phyloP scores from a whole-genome alignment of 305 asterid genomes.

The Withania somnifera region DNA sequence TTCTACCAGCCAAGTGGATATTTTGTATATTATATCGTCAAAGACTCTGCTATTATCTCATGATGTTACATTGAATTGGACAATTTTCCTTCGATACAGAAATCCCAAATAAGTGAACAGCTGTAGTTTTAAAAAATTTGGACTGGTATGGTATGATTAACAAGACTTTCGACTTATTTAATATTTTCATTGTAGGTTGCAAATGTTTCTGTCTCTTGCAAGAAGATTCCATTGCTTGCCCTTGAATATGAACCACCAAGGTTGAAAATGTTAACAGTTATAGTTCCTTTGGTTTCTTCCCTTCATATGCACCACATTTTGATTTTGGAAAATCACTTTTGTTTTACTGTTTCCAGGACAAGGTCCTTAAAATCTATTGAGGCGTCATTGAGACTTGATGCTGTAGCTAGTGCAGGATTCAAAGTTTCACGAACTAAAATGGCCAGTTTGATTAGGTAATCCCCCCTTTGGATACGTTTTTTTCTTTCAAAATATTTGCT shows the following conservation, averaged over 20 bases:
- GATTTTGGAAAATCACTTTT: neutral
- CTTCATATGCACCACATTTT: neutral
- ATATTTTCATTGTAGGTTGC: slow-evolving; percentile 47
- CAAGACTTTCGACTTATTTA: neutral
- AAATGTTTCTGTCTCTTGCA: slow-evolving; percentile 73
- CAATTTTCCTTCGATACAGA: neutral
- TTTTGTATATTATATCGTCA: neutral
- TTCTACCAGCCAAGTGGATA: neutral
- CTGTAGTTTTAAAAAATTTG: neutral
- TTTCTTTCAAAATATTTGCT: neutral
- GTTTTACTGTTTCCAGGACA: slow-evolving; percentile 35
- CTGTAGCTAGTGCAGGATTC: slow-evolving; percentile 90
- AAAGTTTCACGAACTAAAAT: slow-evolving; percentile 90
- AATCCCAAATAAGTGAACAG: neutral
- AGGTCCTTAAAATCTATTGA: slow-evolving; percentile 59
- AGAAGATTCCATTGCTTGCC: slow-evolving; percentile 75
- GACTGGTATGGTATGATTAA: neutral
- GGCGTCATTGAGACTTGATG: slow-evolving; percentile 80
- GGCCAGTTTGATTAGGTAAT: slow-evolving; percentile 70
- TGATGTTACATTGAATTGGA: neutral
- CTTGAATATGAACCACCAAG: slow-evolving; percentile 92
- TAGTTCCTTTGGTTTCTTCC: neutral
- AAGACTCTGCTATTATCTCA: neutral
- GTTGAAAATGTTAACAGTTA: slow-evolving; percentile 16
- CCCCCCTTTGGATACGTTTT: neutral